Base-by-base conservation (phyloP, 768 basidiomycete genomes). In the Lepiota venenata region DNA sequence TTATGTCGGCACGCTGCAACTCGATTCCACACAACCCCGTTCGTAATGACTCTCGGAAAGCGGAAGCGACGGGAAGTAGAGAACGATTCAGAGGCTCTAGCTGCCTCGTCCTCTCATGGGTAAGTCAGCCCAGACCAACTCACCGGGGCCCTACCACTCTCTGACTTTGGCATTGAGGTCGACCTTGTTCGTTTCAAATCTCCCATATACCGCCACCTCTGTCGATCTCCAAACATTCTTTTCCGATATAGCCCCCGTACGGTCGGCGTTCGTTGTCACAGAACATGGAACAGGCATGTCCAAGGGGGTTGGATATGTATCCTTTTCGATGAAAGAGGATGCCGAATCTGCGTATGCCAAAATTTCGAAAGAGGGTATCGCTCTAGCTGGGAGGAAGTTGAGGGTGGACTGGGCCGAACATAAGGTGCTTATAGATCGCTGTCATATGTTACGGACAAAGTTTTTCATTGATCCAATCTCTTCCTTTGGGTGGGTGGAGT, bases 261-360 rank as follows among this genome's bases (percentile, higher is more conserved):
- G 93, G 36, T 87, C 88, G 16, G 95, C 94, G 0, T 98, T 99
- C 63, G 86, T 99, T 6, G 97, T 98, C 16, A 82, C 85, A 11
- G 87, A 94, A 51, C 84, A 80, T 7, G 87, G 79, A 32, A 80
- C 83, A 1, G 83, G 84, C 15, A 72, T 81, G 4, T 94, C 93
- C 1, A 97, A 98, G 66, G 96, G 96, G 58, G 94, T 98, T 18
- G 97, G 97, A 56, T 98, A 97, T 65, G 92, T 98, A 58, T 87
- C 92, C 0, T 98, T 96, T 69, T 84, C 93, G 0, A 76, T 93
- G 52, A 83, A 80, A 52, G 91, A 97, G 62, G 97, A 98, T 69
- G 96, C 94, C 6, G 81, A 91, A 63, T 66, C 76, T 35, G 87
- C 87, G 2, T 82, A 85, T 51, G 79, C 83, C 47, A 80, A 82